Evolutionary conservation across 176 grass and related monocot species (phyloP), one percentile per base, ranked within the genome.

Genomic region (Saccharum spontaneum): DNA sequence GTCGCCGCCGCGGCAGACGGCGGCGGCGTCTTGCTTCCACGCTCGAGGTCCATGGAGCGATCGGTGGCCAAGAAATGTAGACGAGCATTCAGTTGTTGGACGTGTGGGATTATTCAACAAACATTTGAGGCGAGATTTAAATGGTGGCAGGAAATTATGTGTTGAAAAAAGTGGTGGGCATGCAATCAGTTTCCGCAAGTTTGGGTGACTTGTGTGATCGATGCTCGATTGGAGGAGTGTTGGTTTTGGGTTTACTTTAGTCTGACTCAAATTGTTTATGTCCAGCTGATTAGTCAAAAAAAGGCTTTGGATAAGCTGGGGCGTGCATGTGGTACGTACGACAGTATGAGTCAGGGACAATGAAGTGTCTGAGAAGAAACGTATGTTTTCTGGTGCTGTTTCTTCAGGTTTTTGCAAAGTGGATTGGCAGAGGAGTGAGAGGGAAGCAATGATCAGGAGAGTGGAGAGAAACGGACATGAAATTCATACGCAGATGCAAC

Each of bases 11-110:
- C 8, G 0, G 22, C 73, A 41, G 82, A 76, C 8, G 40, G 34
- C 16, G 82, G 79, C 12, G 31, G 24, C 30, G 71, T 84, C 69
- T 88, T 90, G 43, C 75, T 79, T 40, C 68, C 74, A 18, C 75
- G 68, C 84, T 94, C 91, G 60, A 83, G 34, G 31, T 81, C 89
- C 93, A 95, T 93, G 59, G 68, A 39, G 8, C 38, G 30, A 46
- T 4, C 16, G 16, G 14, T 30, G 24, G 30, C 15, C 79, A 43
- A 48, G 65, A 16, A 67, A 8, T 36, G 82, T 24, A 15, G 18
- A 24, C 63, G 52, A 36, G 45, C 22, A 38, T 18, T 36, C 4
- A 60, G 14, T 8, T 71, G 81, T 9, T 60, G 8, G 55, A 2
- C 61, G 71, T 48, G 13, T 49, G 18, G 39, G 45, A 74, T 7